Evolutionary conservation across 2,329 filamentous ascomycete genomes (phyloP), one percentile per base, ranked within the genome.

Genomic region (Aspergillus sp.): DNA sequence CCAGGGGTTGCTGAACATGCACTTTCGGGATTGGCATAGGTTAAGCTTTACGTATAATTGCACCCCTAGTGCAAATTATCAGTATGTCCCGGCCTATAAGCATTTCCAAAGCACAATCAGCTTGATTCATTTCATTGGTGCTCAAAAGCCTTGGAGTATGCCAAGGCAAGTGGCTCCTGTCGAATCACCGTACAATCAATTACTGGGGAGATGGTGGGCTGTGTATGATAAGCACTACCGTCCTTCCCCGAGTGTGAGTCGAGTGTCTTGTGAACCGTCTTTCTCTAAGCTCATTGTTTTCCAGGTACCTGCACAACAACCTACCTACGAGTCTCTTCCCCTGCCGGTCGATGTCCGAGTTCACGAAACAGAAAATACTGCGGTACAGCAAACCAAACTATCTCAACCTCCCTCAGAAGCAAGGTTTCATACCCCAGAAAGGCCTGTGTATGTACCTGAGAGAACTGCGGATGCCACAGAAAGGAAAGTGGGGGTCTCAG

Each of bases 1-100:
- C 64, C 93, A 98, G 69, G 93, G 93, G 43, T 74, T 98, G 40
- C 72, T 98, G 56, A 98, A 98, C 66, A 90, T 94, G 77, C 86
- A 97, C 69, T 98, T 93, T 70, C 85, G 69, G 75, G 80, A 79
- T 48, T 95, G 85, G 79, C 84, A 96, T 67, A 83, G 90, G 53
- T 70, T 98, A 60, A 90, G 88, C 69, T 98, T 98, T 69, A 85
- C 84, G 40, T 98, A 97, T 75, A 98, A 98, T 66, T 93, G 93
- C 67, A 98, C 93, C 0, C 93, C 93, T 1, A 96, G 88, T 50
- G 90, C 86, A 26, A 90, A 95, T 65, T 98, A 98, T 71, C 93
- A 98, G 70, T 98, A 97, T 69, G 78, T 96, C 44, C 93, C 93
- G 9, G 93, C 93, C 41, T 98, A 95, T 69, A 82, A 83, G 52